Conservation (phyloP, 768 basidiomycete species). For the Astraeus odoratus region DNA sequence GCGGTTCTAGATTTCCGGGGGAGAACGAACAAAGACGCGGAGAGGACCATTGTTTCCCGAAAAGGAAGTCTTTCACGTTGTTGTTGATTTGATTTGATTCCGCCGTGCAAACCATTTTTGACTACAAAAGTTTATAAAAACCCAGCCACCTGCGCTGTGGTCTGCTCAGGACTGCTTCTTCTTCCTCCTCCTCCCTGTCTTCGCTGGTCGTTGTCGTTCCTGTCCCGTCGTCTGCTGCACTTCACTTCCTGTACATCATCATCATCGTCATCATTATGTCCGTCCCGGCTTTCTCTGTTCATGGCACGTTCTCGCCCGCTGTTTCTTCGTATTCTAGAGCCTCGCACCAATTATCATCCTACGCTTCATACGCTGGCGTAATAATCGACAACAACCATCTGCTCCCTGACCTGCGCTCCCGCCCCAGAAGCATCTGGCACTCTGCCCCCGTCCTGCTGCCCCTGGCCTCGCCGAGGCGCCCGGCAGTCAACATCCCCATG, state of each 20-base stretch:
- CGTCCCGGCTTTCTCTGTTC: slow-evolving; percentile 20
- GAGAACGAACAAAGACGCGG: too few species aligned
- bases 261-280: slow-evolving; percentile 15
- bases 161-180: too few species aligned
- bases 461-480: background rate
- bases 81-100: slow-evolving; percentile 12
- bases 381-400: slow-evolving; percentile 8
- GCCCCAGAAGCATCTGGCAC: slow-evolving; percentile 22
- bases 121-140: too few species aligned
- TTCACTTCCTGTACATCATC: background rate
- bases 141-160: too few species aligned
- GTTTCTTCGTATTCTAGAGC: slow-evolving; percentile 17
- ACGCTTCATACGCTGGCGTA: slow-evolving; percentile 22
- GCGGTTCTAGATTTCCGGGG: too few species aligned
- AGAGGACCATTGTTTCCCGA: slow-evolving; percentile 18
- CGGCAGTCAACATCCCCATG: slow-evolving; percentile 17
- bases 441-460: slow-evolving; percentile 13
- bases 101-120: too few species aligned
- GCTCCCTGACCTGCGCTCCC: slow-evolving; percentile 13
- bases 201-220: slow-evolving; percentile 10
- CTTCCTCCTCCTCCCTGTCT: background rate
- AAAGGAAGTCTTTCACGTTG: slow-evolving; percentile 9
- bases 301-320: slow-evolving; percentile 21
- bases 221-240: background rate
- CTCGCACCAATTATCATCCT: slow-evolving; percentile 4